Percentiles rank a stretch among this genome's conserved stretches.
Evolutionary conservation across 2,329 filamentous ascomycete genomes (phyloP).

Genomic region (Fusarium nygamai): DNA sequence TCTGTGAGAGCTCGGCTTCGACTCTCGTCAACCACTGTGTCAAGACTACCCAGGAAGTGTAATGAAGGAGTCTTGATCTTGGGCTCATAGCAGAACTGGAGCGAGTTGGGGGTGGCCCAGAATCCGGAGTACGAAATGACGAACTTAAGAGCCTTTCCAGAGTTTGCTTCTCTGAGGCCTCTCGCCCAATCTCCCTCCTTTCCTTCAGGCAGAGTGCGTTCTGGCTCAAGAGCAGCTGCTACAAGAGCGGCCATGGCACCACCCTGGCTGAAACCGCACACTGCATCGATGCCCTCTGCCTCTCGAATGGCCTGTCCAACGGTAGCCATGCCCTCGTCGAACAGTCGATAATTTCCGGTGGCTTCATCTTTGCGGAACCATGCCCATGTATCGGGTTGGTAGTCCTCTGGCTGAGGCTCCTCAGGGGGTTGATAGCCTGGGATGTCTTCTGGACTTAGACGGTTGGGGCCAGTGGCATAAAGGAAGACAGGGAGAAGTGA

Average conservation of each 20-base stretch:
- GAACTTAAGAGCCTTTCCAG: conserved; percentile 67
- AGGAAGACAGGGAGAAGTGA: conserved; percentile 64
- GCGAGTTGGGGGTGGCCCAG: conserved; percentile 67
- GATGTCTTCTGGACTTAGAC: conserved; percentile 71
- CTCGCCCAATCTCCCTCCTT: conserved; percentile 54
- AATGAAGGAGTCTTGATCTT: conserved; percentile 79
- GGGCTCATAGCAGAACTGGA: conserved; percentile 75
- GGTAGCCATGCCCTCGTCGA: conserved; percentile 73
- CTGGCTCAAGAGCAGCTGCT: conserved; percentile 73
- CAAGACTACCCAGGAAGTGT: conserved; percentile 84
- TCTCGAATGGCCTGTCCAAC: conserved; percentile 71
- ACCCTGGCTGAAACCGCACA: conserved; percentile 86
- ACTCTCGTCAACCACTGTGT: conserved; percentile 86
- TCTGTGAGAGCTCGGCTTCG: conserved; percentile 75
- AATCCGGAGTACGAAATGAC: conserved; percentile 83
- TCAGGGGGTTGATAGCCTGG: conserved; percentile 69
- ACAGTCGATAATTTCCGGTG: conserved; percentile 69
- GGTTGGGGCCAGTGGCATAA: conserved; percentile 76
- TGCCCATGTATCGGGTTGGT: conserved; percentile 75
- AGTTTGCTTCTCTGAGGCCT: conserved; percentile 61
- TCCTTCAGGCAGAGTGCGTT: conserved; percentile 42
- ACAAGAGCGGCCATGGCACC: conserved; percentile 78
- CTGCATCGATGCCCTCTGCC: conserved; percentile 77
- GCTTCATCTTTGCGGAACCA: conserved; percentile 83
- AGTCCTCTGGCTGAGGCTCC: conserved; percentile 56